Percentiles rank a stretch among this genome's conserved stretches.
phyloP scores from a whole-genome alignment of 352 stramenopile genomes.

The Pythium brachiatum region DNA sequence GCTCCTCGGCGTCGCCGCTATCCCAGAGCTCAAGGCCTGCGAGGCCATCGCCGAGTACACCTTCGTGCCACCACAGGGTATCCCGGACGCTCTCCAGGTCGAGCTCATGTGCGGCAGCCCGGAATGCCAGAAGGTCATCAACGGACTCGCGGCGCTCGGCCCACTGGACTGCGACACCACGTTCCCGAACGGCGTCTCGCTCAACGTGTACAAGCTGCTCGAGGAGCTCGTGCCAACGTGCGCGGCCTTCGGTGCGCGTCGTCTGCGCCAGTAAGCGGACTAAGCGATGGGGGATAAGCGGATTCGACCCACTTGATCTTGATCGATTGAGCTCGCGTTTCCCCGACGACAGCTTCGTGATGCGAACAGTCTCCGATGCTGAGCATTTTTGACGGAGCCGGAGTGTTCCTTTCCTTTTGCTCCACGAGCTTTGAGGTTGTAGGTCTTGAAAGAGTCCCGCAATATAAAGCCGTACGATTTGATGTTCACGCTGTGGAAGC shows the following conservation, averaged over 20 bases:
- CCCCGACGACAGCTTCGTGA: too few relatives aligned
- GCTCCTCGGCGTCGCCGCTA: conserved; percentile 1
- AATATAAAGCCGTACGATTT: too few relatives aligned
- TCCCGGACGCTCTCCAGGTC: not conserved
- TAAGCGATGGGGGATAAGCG: too few relatives aligned
- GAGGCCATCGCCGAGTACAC: conserved; percentile 6
- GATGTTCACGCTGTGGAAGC: too few relatives aligned
- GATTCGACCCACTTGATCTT: too few relatives aligned
- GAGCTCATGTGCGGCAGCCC: conserved; percentile 12
- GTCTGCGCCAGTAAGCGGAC: conserved; percentile 11
- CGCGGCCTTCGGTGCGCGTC: conserved; percentile 23
- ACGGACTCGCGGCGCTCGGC: conserved; percentile 28
- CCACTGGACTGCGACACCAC: conserved; percentile 41
- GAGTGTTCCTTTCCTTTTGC: too few relatives aligned
- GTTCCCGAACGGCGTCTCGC: conserved; percentile 35
- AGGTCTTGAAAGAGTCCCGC: too few relatives aligned
- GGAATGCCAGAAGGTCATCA: conserved; percentile 22
- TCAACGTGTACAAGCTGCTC: conserved; percentile 48
- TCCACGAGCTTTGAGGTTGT: too few relatives aligned
- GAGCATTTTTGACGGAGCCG: too few relatives aligned
- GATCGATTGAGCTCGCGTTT: too few relatives aligned
- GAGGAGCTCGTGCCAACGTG: conserved; percentile 40
- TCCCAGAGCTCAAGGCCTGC: conserved; percentile 3
- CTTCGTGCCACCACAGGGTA: conserved; percentile 15
- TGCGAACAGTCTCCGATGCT: too few relatives aligned